Evolutionary conservation across 2,329 filamentous ascomycete species (phyloP), one percentile per base, ranked within the genome.

Genomic region (Hypoxylon sp.): DNA sequence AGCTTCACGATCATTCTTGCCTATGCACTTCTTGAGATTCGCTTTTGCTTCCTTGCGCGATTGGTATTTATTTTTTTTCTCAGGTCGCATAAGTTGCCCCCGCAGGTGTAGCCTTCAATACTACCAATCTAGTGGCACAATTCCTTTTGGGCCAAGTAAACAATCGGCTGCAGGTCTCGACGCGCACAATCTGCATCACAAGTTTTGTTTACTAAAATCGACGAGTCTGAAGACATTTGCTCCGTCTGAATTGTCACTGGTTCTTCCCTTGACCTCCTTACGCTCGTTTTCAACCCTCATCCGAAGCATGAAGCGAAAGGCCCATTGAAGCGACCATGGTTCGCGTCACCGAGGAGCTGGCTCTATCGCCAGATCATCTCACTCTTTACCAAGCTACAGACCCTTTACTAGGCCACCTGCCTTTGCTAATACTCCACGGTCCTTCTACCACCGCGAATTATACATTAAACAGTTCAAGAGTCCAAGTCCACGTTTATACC

Each of bases 401-500:
- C 81, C 89, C 93, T 67, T 84, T 94, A 72, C 90, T 97, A 62
- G 91, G 91, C 80, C 87, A 94, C 82, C 85, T 94, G 69, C 90
- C 94, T 56, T 85, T 98, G 74, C 86, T 98, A 73, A 87, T 98
- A 79, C 98, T 98, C 85, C 93, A 98, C 80, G 95, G 95, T 13
- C 89, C 94, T 14, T 95, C 95, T 50, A 94, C 94, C 30, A 97
- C 93, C 46, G 90, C 93, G 75, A 97, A 97, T 81, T 92, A 91
- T 72, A 93, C 90, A 52, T 89, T 90, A 76, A 97, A 93, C 81
- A 95, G 92, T 81, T 98, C 95, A 69, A 92, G 96, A 80, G 94
- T 98, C 73, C 95, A 98, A 83, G 88, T 96, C 71, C 96, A 98
- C 80, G 88, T 99, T 80, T 93, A 97, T 82, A 93, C 92, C 67